These are phyloP conservation scores for Lagerstroemia speciosa DNA, from an alignment of 345 rosid species.

Conservation along the genomic window DNA sequence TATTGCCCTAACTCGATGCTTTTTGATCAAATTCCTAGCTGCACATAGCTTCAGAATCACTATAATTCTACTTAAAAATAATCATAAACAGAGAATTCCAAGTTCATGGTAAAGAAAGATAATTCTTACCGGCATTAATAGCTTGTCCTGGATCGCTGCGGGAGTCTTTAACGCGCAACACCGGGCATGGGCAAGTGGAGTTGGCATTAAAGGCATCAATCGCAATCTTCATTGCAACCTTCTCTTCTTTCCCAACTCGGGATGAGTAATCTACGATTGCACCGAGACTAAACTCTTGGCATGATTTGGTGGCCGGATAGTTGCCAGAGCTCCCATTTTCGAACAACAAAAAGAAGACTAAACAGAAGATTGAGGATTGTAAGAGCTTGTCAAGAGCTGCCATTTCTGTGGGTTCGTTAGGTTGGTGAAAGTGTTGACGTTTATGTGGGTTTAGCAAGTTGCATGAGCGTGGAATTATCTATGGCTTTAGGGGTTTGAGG, in stretches of 20 bases:
- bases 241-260: neutral
- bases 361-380: neutral
- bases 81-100: neutral
- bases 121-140: neutral
- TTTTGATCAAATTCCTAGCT: conserved; percentile 16
- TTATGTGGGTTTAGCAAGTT: neutral
- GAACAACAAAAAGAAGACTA: neutral
- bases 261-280: neutral
- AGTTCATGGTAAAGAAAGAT: neutral
- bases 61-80: no score
- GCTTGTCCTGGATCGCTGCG: neutral
- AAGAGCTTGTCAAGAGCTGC: neutral
- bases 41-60: neutral
- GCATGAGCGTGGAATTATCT: no score
- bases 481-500: neutral
- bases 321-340: neutral
- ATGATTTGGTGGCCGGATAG: neutral
- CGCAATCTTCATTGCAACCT: neutral
- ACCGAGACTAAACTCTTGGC: neutral
- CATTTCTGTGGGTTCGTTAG: neutral
- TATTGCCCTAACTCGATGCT: conserved; percentile 11
- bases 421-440: neutral
- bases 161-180: neutral
- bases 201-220: neutral
- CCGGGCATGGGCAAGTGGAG: neutral